A percentile compares a stretch with the other conserved stretches of the same genome.
Evolutionary conservation across 257 asterid species (phyloP).

Genomic region (Ligustrum vulgare): DNA sequence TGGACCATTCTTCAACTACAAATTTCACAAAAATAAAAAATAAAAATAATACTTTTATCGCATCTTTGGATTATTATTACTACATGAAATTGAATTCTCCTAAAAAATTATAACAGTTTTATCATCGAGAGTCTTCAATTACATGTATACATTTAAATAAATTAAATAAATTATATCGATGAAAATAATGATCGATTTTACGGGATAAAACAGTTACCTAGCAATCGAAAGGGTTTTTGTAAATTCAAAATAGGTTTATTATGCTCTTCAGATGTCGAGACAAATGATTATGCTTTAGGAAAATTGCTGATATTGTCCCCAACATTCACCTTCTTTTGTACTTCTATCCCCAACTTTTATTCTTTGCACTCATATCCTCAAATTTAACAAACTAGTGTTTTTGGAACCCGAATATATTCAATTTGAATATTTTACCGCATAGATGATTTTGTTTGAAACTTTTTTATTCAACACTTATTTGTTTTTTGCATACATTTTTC

Average conservation of each 20-base stretch:
- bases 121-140: slow-evolving; percentile 1
- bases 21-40: slow-evolving; percentile 15
- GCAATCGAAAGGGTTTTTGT: slow-evolving; percentile 14
- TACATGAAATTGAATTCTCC: slow-evolving; percentile 10
- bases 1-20: background rate
- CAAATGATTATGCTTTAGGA: slow-evolving; percentile 7
- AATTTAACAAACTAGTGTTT: too few species aligned
- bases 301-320: too few species aligned
- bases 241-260: slow-evolving; percentile 25
- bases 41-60: background rate
- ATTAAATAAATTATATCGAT: background rate
- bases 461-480: too few species aligned
- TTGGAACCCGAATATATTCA: too few species aligned
- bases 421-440: too few species aligned
- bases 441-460: too few species aligned
- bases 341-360: too few species aligned
- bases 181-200: slow-evolving; percentile 3
- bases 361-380: too few species aligned
- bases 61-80: background rate
- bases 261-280: background rate
- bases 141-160: background rate
- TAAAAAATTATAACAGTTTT: background rate
- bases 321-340: too few species aligned
- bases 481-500: too few species aligned
- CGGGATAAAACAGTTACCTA: slow-evolving; percentile 22